These are phyloP conservation scores for Jaenimonas drosophilae DNA, from an alignment of 208 protist species.

Conservation along the genomic window DNA sequence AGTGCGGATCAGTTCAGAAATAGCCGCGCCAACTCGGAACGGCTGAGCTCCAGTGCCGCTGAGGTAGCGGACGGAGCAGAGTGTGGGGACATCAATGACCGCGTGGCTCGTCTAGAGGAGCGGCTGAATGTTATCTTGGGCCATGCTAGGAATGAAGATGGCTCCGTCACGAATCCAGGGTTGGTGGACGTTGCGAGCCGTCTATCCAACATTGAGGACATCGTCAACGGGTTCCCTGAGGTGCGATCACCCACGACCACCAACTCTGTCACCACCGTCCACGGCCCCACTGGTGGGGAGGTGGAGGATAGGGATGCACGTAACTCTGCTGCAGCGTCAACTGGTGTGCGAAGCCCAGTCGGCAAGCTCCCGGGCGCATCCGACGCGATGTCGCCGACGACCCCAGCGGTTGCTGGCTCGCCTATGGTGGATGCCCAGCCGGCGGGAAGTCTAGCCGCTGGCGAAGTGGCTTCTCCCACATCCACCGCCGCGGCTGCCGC, in stretches of 20 bases:
- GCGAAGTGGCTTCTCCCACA: too few species aligned
- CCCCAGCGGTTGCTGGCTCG: too few species aligned
- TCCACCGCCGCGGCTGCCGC: too few species aligned
- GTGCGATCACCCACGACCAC: background rate
- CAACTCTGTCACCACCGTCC: too few species aligned
- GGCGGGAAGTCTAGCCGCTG: too few species aligned
- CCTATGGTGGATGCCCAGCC: too few species aligned
- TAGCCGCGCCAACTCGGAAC: conserved; percentile 5
- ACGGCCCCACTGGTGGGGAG: too few species aligned
- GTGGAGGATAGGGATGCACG: too few species aligned
- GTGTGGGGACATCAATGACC: conserved; percentile 15
- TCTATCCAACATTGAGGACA: conserved; percentile 32
- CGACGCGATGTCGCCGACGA: too few species aligned
- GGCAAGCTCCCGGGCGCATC: too few species aligned
- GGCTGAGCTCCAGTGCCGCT: background rate
- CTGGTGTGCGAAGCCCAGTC: too few species aligned
- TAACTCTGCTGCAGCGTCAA: too few species aligned
- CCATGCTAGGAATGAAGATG: conserved; percentile 7
- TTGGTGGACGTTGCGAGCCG: conserved; percentile 34
- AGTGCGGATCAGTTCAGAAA: conserved; percentile 3
- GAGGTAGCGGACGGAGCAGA: conserved; percentile 4
- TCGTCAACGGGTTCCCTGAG: conserved; percentile 21
- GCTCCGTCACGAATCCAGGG: conserved; percentile 9
- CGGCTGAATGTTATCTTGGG: conserved; percentile 30
- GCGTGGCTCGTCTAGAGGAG: conserved; percentile 32